Conservation (phyloP, 495 filamentous ascomycete genomes). For the Aspergillus egyptiacus region DNA sequence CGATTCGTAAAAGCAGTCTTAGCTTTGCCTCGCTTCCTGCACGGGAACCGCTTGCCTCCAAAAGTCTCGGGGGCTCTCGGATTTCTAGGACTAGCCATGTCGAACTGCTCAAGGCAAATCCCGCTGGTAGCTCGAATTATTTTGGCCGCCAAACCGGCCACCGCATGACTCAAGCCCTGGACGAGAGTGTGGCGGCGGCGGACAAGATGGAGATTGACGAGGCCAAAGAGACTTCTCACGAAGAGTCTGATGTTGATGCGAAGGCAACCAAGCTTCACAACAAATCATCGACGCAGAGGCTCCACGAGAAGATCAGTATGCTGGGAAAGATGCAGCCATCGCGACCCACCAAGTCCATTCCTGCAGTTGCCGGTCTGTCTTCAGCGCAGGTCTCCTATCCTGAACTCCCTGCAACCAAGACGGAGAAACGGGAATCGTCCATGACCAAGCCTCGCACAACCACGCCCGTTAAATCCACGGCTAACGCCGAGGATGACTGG, state of each 20-base stretch:
- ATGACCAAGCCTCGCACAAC: constrained; percentile 25
- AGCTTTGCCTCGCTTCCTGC: constrained; percentile 89
- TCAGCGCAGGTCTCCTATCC: constrained; percentile 47
- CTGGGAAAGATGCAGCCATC: constrained; percentile 74
- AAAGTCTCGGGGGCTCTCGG: constrained; percentile 69
- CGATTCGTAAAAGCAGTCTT: constrained; percentile 84
- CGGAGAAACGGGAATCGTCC: constrained; percentile 28
- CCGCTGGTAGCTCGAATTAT: constrained; percentile 45
- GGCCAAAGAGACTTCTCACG: constrained; percentile 33
- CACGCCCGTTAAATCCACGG: constrained; percentile 22
- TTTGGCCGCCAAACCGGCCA: constrained; percentile 48
- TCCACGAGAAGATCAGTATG: constrained; percentile 91
- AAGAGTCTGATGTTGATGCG: constrained; percentile 28
- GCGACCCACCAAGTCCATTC: constrained; percentile 65
- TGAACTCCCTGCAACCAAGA: constrained; percentile 44
- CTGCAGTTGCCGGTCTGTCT: constrained; percentile 38
- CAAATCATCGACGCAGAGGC: constrained; percentile 83
- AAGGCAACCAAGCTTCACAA: constrained; percentile 57
- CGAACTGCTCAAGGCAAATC: constrained; percentile 53
- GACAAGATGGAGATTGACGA: constrained; percentile 57
- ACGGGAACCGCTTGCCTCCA: constrained; percentile 75
- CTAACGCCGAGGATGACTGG: constrained; percentile 77
- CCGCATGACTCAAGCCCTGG: constrained; percentile 27
- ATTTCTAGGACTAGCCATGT: constrained; percentile 73
- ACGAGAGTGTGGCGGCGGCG: constrained; percentile 39